Evolutionary conservation across 2,329 filamentous ascomycete genomes (phyloP), one percentile per base, ranked within the genome.

Genomic region (Aspergillus chevalieri): DNA sequence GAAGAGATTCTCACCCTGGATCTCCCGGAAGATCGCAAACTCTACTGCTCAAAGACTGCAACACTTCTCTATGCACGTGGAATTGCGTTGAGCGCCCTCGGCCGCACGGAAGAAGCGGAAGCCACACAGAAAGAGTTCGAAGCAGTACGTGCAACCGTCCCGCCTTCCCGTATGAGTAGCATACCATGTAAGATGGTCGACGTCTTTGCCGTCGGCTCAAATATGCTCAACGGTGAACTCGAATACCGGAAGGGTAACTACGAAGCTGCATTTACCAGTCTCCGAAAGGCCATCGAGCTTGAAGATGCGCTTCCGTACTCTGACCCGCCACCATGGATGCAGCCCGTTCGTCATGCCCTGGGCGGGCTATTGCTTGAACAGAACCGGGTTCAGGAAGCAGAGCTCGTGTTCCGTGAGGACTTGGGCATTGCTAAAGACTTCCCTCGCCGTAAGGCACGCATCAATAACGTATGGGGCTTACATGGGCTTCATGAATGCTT

Each of bases 251-350:
- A 73, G 3, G 76, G 75, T 0, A 76, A 83, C 46, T 74, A 77
- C 46, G 76, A 81, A 0, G 34, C 60, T 0, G 85, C 84, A 0
- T 87, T 86, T 59, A 58, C 67, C 2, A 71, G 78, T 39, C 70
- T 89, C 3, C 73, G 77, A 1, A 68, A 71, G 10, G 77, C 83
- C 0, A 79, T 86, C n/a, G 58, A 65, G 2, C 73, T 77, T 1
- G 83, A 86, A 56, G 83, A 86, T 56, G 65, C 62, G 0, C 74
- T 89, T 21, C 79, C 79, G 0, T 89, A 86, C 53, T 81, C 83
- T 45, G 85, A 89, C 61, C 85, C 85, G 0, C 86, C 84, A 82
- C 81, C 82, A 0, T 88, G 85, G 85, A 87, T 88, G 84, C 82
- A 86, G 60, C 85, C 85, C 0, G 79, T 81, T 0, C 73, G 84